Conservation (phyloP, 768 basidiomycete genomes). For the Leucocoprinus birnbaumii region DNA sequence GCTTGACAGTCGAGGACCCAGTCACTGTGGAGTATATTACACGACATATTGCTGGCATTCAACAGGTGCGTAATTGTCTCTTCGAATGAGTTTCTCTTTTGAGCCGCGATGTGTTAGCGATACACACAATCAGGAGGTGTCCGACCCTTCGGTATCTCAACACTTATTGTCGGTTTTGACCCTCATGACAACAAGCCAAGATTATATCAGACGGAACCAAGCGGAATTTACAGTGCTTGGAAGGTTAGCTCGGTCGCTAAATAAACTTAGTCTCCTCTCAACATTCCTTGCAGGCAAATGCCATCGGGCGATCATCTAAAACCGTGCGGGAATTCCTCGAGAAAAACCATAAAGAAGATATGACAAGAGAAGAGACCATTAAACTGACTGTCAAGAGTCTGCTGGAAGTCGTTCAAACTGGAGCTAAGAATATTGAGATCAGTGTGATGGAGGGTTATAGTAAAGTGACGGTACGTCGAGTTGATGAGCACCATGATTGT, state of each 20-base stretch:
- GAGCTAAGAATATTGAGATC: slow-evolving; percentile 99
- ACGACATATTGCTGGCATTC: slow-evolving; percentile 96
- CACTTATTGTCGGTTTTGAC: slow-evolving; percentile 95
- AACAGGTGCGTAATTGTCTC: slow-evolving; percentile 64
- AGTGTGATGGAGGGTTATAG: slow-evolving; percentile 96
- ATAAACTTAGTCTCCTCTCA: neutral
- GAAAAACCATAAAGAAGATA: slow-evolving; percentile 94
- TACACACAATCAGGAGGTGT: slow-evolving; percentile 99
- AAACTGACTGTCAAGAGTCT: slow-evolving; percentile 94
- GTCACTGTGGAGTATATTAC: slow-evolving; percentile 99
- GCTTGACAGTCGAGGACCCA: slow-evolving; percentile 96
- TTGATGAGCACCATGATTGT: neutral
- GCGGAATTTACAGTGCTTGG: slow-evolving; percentile 98
- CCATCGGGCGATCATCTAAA: slow-evolving; percentile 96
- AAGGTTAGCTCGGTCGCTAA: slow-evolving; percentile 54
- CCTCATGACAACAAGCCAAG: slow-evolving; percentile 86
- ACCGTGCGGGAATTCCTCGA: slow-evolving; percentile 98
- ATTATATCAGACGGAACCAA: slow-evolving; percentile 95
- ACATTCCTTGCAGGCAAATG: slow-evolving; percentile 73
- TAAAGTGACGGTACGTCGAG: slow-evolving; percentile 72
- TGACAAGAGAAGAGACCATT: slow-evolving; percentile 86
- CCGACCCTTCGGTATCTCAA: slow-evolving; percentile 96
- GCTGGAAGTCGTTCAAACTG: slow-evolving; percentile 97
- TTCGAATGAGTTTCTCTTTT: neutral
- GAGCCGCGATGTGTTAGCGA: slow-evolving; percentile 42